Evolutionary conservation across 257 asterid species (phyloP), one percentile per base, ranked within the genome.

Genomic region (Cruciata laevipes): DNA sequence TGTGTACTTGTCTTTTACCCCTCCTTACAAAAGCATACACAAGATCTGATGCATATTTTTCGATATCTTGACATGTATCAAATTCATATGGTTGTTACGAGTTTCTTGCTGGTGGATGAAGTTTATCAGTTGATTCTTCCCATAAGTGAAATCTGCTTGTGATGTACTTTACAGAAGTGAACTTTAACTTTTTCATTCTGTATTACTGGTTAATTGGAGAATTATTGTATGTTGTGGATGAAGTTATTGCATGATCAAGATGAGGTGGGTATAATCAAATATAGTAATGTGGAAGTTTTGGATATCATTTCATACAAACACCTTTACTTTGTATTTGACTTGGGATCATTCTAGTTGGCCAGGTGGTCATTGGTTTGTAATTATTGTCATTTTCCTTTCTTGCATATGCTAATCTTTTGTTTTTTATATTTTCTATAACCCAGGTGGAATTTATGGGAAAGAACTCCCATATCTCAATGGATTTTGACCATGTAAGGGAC

Each of bases 391-490:
- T 13, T 44, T 18, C 9, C 25, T 47, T 31, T 63, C 14, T n/a
- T 10, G 14, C 47, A 2, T 31, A 62, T 52, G 13, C 18, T 33
- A 49, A 13, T 31, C 3, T 21, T 64, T 38, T 33, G 27, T 31
- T 25, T 59, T 12, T 21, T 73, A 61, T 9, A 49, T 40, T 33
- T 13, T 69, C 4, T 69, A 31, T 52, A 62, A 40, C 69, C 38
- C 49, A 82, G 86, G 86, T 82, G 66, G 68, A 64, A 35, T 79
- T 82, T 67, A 82, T 82, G 86, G 84, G 84, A 25, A 79, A 74
- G 80, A 82, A 79, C 63, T 77, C 86, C 35, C 84, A 82, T 44
- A 76, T 82, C 52, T 82, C 84, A 3, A 79, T 82, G 84, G 86
- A 82, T 72, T 74, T 82, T 64, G 86, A 82, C 73, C 78, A 77